Evolutionary conservation across 1,139 yeast species (phyloP), one percentile per base, ranked within the genome.

Genomic region (Saccharomycopsis phalli): DNA sequence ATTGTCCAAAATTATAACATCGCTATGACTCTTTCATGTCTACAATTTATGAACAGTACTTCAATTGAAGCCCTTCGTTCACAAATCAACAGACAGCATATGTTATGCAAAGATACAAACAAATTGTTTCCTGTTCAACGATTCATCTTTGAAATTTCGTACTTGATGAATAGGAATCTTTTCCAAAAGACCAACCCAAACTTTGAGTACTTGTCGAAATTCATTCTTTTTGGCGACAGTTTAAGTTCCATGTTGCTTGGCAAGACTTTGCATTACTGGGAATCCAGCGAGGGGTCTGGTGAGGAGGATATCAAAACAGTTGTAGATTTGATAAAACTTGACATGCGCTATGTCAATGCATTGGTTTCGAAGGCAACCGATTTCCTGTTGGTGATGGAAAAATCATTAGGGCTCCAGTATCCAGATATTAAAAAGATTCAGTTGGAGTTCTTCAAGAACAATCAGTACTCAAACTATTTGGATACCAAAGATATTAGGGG

Each of bases 181-280:
- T 22, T 21, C 18, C 11, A 22, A 10, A 19, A 19, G 10, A 34
- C 22, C 14, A 38, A 25, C 19, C 13, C 13, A 8, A 13, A 36
- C 13, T 37, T 11, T 30, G 14, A 21, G n/a, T 14, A 27, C 18
- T 30, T 28, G 25, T 7, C 3, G 8, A 34, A n/a, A 20, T 34
- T 14, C 14, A 13, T 36, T 13, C 19, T 36, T 4, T 18, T 20
- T 16, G 29, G 30, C 6, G 43, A 40, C 30, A 17, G 18, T 19
- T 28, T 32, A 13, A n/a, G 31, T 11, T 6, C 25, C 5, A 13
- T 40, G 5, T 16, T 40, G 28, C 16, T 32, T 3, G 14, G 20
- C 18, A 40, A 40, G 26, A 22, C 40, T 3, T 31, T 36, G n/a
- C 28, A 8, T 3, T 40, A 36, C 29, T 40, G 44, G 44, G 30